Percentiles rank a stretch among this genome's conserved stretches.
These are phyloP conservation scores for Hippophae gyantsensis DNA, from an alignment of 306 rosid species.

Conservation along the genomic window DNA sequence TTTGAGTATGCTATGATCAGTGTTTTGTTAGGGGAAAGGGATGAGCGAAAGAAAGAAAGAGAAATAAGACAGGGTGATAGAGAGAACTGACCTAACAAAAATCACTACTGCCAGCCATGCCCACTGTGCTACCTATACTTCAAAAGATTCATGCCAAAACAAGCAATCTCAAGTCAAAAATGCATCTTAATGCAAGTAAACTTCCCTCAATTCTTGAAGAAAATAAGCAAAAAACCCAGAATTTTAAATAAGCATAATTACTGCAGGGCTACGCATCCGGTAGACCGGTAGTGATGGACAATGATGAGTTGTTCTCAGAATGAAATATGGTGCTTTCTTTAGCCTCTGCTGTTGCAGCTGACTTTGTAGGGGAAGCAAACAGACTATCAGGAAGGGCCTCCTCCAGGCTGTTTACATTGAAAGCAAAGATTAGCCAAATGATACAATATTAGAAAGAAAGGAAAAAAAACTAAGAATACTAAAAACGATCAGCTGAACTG, in stretches of 20 bases:
- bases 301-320: conserved; percentile 24
- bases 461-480: background rate
- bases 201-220: conserved; percentile 5
- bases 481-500: background rate
- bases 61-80: background rate
- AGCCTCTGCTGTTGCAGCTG: conserved; percentile 27
- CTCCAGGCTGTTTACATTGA: conserved; percentile 43
- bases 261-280: conserved; percentile 29
- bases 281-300: conserved; percentile 21
- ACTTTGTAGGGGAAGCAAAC: conserved; percentile 71
- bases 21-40: background rate
- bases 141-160: conserved; percentile 29
- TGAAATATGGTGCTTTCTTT: conserved; percentile 25
- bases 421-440: background rate
- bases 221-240: conserved; percentile 29
- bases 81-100: conserved; percentile 46
- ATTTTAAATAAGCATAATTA: conserved; percentile 28
- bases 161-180: conserved; percentile 24
- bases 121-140: conserved; percentile 43
- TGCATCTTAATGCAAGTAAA: conserved; percentile 20
- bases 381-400: conserved; percentile 79
- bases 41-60: background rate
- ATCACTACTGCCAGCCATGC: conserved; percentile 40
- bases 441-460: conserved; percentile 9
- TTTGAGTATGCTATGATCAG: background rate